Evolutionary conservation across 495 filamentous ascomycete species (phyloP).

Genomic region (Penicillium longicatenatum): DNA sequence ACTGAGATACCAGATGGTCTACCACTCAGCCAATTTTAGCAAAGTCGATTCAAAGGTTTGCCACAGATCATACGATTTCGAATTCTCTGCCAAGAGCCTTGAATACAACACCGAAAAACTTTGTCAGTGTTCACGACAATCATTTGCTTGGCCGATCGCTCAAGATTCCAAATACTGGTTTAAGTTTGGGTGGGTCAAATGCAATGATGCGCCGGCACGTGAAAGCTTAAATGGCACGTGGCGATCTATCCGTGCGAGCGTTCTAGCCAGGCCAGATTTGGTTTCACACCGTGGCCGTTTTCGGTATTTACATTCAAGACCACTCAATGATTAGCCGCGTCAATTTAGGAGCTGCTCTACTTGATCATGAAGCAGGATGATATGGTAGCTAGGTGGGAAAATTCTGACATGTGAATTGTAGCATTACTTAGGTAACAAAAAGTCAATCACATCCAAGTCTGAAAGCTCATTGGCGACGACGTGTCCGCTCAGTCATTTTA

Average conservation of each 20-base stretch:
- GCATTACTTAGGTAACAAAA: background rate
- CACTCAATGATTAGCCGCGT: background rate
- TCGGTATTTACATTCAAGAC: background rate
- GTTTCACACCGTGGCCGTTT: background rate
- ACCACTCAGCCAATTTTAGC: constrained; percentile 1
- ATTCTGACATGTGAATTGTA: background rate
- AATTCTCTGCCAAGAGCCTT: background rate
- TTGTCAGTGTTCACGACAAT: background rate
- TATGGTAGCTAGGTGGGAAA: background rate
- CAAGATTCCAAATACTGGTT: background rate
- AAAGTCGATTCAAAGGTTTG: background rate
- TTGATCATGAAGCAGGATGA: background rate
- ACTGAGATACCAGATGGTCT: background rate
- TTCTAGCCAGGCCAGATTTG: background rate
- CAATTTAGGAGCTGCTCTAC: background rate
- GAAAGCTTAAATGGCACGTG: background rate
- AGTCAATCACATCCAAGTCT: background rate
- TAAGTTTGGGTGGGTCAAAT: background rate
- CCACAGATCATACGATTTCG: background rate
- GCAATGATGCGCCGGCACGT: background rate
- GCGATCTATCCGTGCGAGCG: background rate
- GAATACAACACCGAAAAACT: background rate
- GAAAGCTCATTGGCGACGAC: background rate
- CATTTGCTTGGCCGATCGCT: background rate
- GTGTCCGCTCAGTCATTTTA: background rate